Percentiles rank a stretch among this genome's conserved stretches.
Conservation (phyloP, 129 eudicot species). For the Rutidosis leptorrhynchoides region DNA sequence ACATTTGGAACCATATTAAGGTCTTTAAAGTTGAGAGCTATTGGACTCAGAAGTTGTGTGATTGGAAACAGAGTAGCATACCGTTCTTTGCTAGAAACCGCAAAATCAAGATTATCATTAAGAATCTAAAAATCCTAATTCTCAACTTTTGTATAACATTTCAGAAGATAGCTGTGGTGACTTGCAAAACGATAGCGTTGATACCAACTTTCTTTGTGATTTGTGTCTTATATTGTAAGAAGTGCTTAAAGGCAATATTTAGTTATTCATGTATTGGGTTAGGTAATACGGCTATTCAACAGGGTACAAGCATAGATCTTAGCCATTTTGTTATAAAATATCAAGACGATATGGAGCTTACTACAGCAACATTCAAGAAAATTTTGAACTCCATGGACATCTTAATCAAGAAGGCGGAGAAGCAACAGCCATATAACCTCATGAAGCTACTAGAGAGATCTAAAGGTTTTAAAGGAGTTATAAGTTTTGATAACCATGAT, state of each 20-base stretch:
- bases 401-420: slow-evolving; percentile 17
- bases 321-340: slow-evolving; percentile 9
- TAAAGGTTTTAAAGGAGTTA: slow-evolving; percentile 25
- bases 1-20: slow-evolving; percentile 3
- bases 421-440: slow-evolving; percentile 14
- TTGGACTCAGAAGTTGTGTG: slow-evolving; percentile 29
- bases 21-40: slow-evolving; percentile 27
- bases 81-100: not conserved
- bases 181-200: slow-evolving; percentile 3
- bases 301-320: not conserved
- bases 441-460: slow-evolving; percentile 12
- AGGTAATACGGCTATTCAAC: not conserved
- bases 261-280: not conserved
- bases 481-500: slow-evolving; percentile 3
- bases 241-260: not conserved
- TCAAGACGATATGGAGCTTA: slow-evolving; percentile 23
- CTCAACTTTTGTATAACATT: slow-evolving; percentile 17
- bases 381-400: not conserved
- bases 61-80: slow-evolving; percentile 27
- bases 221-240: slow-evolving; percentile 6
- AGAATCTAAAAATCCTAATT: slow-evolving; percentile 9
- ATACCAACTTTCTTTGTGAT: not conserved
- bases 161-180: slow-evolving; percentile 17
- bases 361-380: slow-evolving; percentile 6
- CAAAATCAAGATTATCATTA: slow-evolving; percentile 16